These are phyloP conservation scores for Kazachstania bromeliacearum DNA, from an alignment of 805 yeast species.

Conservation along the genomic window DNA sequence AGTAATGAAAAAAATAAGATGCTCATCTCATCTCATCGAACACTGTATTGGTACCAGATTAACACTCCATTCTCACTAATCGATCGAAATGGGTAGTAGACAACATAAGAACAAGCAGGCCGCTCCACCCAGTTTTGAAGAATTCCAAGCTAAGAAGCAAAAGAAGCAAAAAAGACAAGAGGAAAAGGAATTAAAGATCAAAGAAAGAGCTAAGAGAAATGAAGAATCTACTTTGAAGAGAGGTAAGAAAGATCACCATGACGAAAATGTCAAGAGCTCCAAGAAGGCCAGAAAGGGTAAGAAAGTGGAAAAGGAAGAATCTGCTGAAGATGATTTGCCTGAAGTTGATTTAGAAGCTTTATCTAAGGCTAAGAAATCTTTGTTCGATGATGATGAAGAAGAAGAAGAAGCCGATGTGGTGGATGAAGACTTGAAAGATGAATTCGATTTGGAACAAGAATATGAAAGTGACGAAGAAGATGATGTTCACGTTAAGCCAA, in stretches of 20 bases:
- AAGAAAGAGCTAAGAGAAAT: conserved; percentile 27
- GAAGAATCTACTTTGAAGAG: conserved; percentile 16
- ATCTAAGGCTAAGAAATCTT: conserved; percentile 58
- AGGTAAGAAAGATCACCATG: conserved; percentile 11
- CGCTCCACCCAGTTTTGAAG: conserved; percentile 82
- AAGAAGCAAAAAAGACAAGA: conserved; percentile 31
- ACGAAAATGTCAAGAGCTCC: conserved; percentile 6
- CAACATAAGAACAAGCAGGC: conserved; percentile 89
- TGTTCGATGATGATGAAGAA: conserved; percentile 53
- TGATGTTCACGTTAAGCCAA: conserved; percentile 41
- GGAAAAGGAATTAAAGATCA: conserved; percentile 17
- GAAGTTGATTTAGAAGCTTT: conserved; percentile 62
- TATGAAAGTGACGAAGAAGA: conserved; percentile 36
- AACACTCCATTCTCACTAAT: not conserved
- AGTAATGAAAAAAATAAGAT: conserved; percentile 1
- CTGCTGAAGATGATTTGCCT: conserved; percentile 40
- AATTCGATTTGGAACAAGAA: conserved; percentile 53
- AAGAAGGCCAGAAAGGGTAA: conserved; percentile 9
- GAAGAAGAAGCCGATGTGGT: conserved; percentile 12
- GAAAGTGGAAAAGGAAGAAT: conserved; percentile 10
- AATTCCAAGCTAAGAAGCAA: conserved; percentile 50
- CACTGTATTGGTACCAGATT: not conserved
- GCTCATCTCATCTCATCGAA: conserved; percentile 12
- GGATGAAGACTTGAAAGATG: conserved; percentile 31
- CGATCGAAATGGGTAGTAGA: conserved; percentile 66